A percentile compares a stretch with the other conserved stretches of the same genome.
phyloP scores from a whole-genome alignment of 805 yeast genomes.

The Starmerella sirachaensis region DNA sequence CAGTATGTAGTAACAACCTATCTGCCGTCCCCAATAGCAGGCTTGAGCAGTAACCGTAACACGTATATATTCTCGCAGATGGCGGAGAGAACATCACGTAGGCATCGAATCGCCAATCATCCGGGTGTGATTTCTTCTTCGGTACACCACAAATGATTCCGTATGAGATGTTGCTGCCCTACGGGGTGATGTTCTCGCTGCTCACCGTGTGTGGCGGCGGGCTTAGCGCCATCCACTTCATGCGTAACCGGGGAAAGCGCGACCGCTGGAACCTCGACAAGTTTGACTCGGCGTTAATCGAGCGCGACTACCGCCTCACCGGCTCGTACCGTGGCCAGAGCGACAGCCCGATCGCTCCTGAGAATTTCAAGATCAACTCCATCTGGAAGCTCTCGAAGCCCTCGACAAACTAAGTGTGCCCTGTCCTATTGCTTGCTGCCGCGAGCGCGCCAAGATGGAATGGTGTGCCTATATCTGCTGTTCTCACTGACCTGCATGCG shows the following conservation, averaged over 20 bases:
- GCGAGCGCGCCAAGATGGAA: too few relatives aligned
- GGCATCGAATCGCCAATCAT: too few relatives aligned
- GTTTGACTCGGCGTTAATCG: slow-evolving; percentile 45
- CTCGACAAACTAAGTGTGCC: slow-evolving; percentile 5
- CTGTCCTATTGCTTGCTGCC: too few relatives aligned
- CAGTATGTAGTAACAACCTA: not conserved
- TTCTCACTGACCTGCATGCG: not conserved
- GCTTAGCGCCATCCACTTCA: slow-evolving; percentile 33
- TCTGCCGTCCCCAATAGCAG: not conserved
- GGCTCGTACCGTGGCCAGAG: slow-evolving; percentile 62
- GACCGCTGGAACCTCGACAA: slow-evolving; percentile 43
- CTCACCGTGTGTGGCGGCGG: slow-evolving; percentile 46
- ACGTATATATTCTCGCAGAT: too few relatives aligned
- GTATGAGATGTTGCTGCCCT: slow-evolving; percentile 56
- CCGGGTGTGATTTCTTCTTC: too few relatives aligned
- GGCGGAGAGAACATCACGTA: too few relatives aligned
- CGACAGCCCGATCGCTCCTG: slow-evolving; percentile 59
- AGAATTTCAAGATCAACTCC: slow-evolving; percentile 64
- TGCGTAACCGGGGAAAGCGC: slow-evolving; percentile 40
- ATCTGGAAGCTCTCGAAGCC: slow-evolving; percentile 29
- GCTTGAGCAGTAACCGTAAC: too few relatives aligned
- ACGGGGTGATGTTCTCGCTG: slow-evolving; percentile 42
- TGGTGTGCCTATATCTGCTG: not conserved
- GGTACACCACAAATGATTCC: slow-evolving; percentile 42
- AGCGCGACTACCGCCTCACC: slow-evolving; percentile 65